These are phyloP conservation scores for Thelonectria discophora DNA, from an alignment of 2,329 filamentous ascomycete genomes.

Conservation along the genomic window DNA sequence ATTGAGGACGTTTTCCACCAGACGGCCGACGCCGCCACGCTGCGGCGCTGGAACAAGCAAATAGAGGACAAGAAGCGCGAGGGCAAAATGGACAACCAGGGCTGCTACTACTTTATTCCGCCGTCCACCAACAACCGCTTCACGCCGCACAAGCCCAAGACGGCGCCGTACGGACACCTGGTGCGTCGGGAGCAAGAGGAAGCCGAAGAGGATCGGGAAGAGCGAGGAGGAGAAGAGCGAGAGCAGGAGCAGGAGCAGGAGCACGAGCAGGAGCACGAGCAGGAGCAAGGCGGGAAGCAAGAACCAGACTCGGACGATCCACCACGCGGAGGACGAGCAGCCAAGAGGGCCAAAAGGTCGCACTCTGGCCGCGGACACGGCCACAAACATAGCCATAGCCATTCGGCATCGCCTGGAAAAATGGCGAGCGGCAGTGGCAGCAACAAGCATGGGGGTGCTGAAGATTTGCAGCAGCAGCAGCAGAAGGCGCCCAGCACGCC, in stretches of 20 bases:
- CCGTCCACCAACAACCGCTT: constrained; percentile 54
- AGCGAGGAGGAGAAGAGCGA: constrained; percentile 46
- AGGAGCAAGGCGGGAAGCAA: no score
- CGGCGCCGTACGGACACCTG: constrained; percentile 60
- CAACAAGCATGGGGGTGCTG: not conserved
- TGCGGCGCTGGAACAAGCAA: constrained; percentile 60
- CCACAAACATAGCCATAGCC: constrained; percentile 26
- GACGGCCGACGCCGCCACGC: constrained; percentile 61
- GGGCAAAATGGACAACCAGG: constrained; percentile 62
- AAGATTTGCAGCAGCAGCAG: constrained; percentile 21
- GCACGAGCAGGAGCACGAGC: no score
- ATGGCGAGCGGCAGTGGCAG: constrained; percentile 26
- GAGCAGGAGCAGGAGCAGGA: constrained; percentile 48
- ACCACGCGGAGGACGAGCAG: constrained; percentile 41
- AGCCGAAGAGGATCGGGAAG: constrained; percentile 29
- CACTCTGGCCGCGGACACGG: constrained; percentile 28
- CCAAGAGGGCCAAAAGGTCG: constrained; percentile 50
- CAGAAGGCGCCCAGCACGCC: constrained; percentile 44
- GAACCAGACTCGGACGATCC: no score
- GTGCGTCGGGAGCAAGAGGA: constrained; percentile 46
- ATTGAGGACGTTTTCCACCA: constrained; percentile 67
- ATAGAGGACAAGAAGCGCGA: constrained; percentile 65
- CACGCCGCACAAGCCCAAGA: constrained; percentile 56
- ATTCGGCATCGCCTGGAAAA: constrained; percentile 39
- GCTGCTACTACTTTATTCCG: constrained; percentile 63